These are phyloP conservation scores for Coelastrella sp. DNA, from an alignment of 139 green algal species.

Conservation along the genomic window DNA sequence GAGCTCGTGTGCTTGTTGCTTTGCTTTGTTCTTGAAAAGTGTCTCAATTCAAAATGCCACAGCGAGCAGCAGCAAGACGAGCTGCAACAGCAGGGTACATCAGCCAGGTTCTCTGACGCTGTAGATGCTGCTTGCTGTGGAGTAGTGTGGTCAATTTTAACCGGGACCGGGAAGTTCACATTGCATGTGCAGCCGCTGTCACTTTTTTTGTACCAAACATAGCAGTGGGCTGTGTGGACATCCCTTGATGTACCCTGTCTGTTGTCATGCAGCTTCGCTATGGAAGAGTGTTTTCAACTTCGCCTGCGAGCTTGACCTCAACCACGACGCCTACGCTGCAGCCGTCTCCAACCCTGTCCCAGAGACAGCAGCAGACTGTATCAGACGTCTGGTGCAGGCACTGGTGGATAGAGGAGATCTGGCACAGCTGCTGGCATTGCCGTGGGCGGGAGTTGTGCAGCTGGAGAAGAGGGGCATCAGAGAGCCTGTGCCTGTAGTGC, in stretches of 20 bases:
- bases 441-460: constrained; percentile 39
- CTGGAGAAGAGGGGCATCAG: not conserved
- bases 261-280: constrained; percentile 27
- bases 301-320: constrained; percentile 47
- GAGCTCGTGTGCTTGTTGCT: not conserved
- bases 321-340: constrained; percentile 65
- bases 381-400: constrained; percentile 57
- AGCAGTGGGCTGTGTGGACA: too few species aligned
- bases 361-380: constrained; percentile 50
- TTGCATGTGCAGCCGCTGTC: not conserved
- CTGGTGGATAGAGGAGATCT: constrained; percentile 12
- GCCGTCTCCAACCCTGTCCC: constrained; percentile 64
- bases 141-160: too few species aligned
- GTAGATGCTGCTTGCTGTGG: too few species aligned
- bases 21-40: too few species aligned
- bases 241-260: not conserved
- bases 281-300: constrained; percentile 67
- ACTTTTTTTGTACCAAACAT: too few species aligned
- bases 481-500: constrained; percentile 32
- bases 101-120: too few species aligned
- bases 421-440: constrained; percentile 28
- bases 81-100: too few species aligned
- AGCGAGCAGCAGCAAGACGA: too few species aligned
- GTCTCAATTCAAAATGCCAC: too few species aligned
- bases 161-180: too few species aligned